Evolutionary conservation across 139 green algal species (phyloP).

Genomic region (Axilococcus clingmanii): DNA sequence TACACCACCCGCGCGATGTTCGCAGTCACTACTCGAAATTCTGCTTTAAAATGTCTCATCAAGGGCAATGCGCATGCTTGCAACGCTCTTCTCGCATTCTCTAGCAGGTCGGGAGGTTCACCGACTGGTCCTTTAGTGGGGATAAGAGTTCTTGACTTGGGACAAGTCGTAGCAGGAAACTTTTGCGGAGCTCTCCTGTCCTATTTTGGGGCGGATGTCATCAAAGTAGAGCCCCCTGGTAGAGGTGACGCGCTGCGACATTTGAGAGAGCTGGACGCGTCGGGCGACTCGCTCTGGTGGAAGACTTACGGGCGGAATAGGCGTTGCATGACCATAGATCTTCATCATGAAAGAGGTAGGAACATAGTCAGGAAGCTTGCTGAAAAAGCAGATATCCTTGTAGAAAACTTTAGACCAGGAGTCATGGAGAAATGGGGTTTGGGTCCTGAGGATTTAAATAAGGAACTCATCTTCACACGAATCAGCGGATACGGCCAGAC

Average conservation of each 20-base stretch:
- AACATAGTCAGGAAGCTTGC: conserved; percentile 40
- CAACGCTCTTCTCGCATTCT: background rate
- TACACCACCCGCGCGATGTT: no score
- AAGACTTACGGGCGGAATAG: conserved; percentile 55
- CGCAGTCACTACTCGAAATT: no score
- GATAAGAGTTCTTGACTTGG: conserved; percentile 39
- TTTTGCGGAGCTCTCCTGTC: conserved; percentile 42
- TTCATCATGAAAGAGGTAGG: conserved; percentile 45
- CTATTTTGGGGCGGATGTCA: conserved; percentile 71
- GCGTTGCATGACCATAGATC: conserved; percentile 58
- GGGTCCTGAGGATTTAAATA: conserved; percentile 46
- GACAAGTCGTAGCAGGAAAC: conserved; percentile 71
- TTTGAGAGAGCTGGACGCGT: conserved; percentile 43
- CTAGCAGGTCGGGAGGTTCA: no score
- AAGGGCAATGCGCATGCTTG: background rate
- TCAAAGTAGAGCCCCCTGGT: conserved; percentile 60
- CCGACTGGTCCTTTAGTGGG: conserved; percentile 12
- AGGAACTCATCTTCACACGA: conserved; percentile 52
- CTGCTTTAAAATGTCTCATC: no score
- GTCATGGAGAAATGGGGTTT: conserved; percentile 68
- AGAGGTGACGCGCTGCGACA: conserved; percentile 53
- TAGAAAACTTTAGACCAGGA: conserved; percentile 74
- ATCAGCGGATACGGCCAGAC: conserved; percentile 75
- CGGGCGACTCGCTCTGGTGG: conserved; percentile 63
- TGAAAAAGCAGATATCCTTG: conserved; percentile 40